Percentiles rank a stretch among this genome's conserved stretches.
These are phyloP conservation scores for Herpetospermum pedunculosum DNA, from an alignment of 306 rosid genomes.

Conservation along the genomic window DNA sequence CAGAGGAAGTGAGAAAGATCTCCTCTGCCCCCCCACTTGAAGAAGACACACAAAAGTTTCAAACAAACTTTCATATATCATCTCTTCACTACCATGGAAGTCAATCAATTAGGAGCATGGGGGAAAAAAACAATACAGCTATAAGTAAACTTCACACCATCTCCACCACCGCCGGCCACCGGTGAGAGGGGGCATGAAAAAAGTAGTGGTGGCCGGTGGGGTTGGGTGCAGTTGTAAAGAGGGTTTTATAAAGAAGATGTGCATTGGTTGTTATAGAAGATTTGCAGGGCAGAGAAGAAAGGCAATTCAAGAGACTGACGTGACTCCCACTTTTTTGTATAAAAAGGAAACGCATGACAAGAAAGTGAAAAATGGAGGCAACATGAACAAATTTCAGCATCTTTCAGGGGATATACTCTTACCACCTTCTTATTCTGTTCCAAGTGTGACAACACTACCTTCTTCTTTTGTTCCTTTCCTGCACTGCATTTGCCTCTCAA, in stretches of 20 bases:
- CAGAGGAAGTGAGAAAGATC: slow-evolving; percentile 19
- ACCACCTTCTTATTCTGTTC: slow-evolving; percentile 26
- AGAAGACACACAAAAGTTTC: slow-evolving; percentile 13
- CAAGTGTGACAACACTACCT: slow-evolving; percentile 21
- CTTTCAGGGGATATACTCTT: slow-evolving; percentile 84
- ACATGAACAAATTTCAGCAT: slow-evolving; percentile 33
- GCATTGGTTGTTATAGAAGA: slow-evolving; percentile 48
- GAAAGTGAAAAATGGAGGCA: slow-evolving; percentile 33
- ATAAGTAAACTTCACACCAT: slow-evolving; percentile 9
- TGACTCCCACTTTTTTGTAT: slow-evolving; percentile 51
- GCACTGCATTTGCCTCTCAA: neutral
- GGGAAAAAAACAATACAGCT: neutral
- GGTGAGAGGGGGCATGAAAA: slow-evolving; percentile 13
- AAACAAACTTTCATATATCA: neutral
- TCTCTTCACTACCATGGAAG: neutral
- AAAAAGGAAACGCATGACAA: slow-evolving; percentile 20
- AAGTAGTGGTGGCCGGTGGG: slow-evolving; percentile 13
- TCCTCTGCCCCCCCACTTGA: slow-evolving; percentile 19
- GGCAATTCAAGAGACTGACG: slow-evolving; percentile 37
- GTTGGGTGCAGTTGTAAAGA: slow-evolving; percentile 27
- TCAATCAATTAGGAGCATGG: slow-evolving; percentile 6
- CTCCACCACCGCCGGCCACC: slow-evolving; percentile 15
- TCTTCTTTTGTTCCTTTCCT: slow-evolving; percentile 14
- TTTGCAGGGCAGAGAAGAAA: slow-evolving; percentile 29
- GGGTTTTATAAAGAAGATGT: slow-evolving; percentile 32